Evolutionary conservation across 768 basidiomycete species (phyloP).

Genomic region (Podaxis pistillaris): DNA sequence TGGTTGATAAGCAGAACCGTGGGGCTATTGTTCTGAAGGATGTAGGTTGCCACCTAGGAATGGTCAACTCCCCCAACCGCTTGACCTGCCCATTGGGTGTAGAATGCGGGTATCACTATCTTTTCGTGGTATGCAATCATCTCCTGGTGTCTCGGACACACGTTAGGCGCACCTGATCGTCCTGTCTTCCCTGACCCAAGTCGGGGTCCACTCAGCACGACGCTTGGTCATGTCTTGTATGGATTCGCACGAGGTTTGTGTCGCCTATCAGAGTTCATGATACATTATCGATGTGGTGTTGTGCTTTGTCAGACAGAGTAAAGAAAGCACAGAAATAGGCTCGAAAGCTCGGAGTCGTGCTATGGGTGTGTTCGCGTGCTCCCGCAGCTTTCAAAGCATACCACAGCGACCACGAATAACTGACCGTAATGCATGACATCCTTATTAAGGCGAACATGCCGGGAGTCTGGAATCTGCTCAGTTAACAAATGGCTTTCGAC

Average conservation of each 20-base stretch:
- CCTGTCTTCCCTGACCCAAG: neutral
- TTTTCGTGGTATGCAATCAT: too few relatives aligned
- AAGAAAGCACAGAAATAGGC: neutral
- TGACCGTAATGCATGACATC: neutral
- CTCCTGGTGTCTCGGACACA: too few relatives aligned
- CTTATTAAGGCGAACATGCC: neutral
- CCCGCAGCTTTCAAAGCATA: neutral
- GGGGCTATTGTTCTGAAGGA: too few relatives aligned
- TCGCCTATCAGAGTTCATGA: neutral
- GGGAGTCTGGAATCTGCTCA: neutral
- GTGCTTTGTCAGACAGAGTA: neutral
- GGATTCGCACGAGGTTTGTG: neutral
- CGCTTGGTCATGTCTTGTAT: too few relatives aligned
- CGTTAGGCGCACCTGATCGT: neutral
- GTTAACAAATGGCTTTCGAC: neutral
- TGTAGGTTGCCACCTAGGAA: too few relatives aligned
- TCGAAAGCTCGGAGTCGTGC: neutral
- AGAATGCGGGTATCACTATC: too few relatives aligned
- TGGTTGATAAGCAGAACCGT: too few relatives aligned
- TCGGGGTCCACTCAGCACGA: too few relatives aligned
- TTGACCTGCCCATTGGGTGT: too few relatives aligned
- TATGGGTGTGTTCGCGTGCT: neutral
- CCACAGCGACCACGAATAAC: neutral
- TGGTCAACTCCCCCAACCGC: too few relatives aligned
- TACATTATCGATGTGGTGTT: neutral